Base-by-base conservation (phyloP, 2,329 filamentous ascomycete species). In the Aspergillus japonicus region DNA sequence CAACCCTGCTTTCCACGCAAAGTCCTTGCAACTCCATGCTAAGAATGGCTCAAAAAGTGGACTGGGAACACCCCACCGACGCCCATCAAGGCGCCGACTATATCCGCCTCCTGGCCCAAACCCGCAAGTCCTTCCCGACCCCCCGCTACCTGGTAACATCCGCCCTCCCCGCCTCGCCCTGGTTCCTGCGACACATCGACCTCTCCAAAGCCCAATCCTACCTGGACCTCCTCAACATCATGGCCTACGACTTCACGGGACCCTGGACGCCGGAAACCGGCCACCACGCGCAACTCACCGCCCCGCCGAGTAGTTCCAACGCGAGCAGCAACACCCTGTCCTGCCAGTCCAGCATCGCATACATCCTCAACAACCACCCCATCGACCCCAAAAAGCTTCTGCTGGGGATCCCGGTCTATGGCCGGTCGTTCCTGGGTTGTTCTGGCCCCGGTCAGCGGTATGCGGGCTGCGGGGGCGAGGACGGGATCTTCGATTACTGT, bases 181-280 rank as follows among this genome's bases (percentile, higher is more conserved):
- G 85, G 76, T 82, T 87, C 0, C 78, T 95, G 57, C 84, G 86
- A 66, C 82, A 89, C 69, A 89, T 94, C 71, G 85, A 92, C 70
- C 78, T 94, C 11, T 77, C 75, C 23, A 78, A 81, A 58, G 85
- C 87, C 11, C 82, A 87, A 53, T 77, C 84, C 50, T 87, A 90
- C 66, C 80, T 95, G 39, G 89, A 94, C 73, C 83, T 88, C 63
- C 78, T 95, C 72, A 94, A 94, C 72, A 78, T 95, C 39, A 91
- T 89, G 84, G 85, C 90, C 1, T 95, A 92, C 74, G 90, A 95
- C 73, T 90, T 93, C 69, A 87, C 84, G 26, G 90, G 90, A 1
- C 80, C 85, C 3, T 93, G 90, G 90, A 85, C 84, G 1, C 72
- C 79, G 31, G 83, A 83, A 59, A 85, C 85, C 50, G 90, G 90